phyloP scores from a whole-genome alignment of 2,329 filamentous ascomycete species.

The Sclerotinia sclerotiorum region DNA sequence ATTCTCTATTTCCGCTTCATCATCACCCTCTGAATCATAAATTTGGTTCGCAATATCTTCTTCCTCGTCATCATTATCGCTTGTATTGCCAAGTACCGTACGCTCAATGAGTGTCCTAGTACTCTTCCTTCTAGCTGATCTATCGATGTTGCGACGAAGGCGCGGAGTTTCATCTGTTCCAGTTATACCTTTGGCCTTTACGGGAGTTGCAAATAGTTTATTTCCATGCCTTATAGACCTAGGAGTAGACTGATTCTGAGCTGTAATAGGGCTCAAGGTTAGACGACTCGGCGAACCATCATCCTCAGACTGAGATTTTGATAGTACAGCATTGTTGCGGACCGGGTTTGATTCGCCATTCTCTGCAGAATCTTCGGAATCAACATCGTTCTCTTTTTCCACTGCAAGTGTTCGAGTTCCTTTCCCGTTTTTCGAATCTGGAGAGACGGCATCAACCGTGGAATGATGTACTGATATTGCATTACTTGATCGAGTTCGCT shows the following conservation, averaged over 20 bases:
- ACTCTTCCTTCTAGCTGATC: slow-evolving; percentile 84
- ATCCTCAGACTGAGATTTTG: background rate
- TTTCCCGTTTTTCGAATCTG: background rate
- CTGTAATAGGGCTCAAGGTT: slow-evolving; percentile 3
- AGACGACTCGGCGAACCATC: slow-evolving; percentile 1
- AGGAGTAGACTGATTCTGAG: slow-evolving; percentile 30
- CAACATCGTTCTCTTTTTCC: slow-evolving; percentile 2
- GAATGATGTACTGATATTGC: background rate
- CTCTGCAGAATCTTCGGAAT: slow-evolving; percentile 16
- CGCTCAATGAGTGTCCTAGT: slow-evolving; percentile 73
- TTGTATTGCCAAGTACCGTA: slow-evolving; percentile 60
- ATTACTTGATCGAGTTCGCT: slow-evolving; percentile 26
- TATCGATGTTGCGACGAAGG: slow-evolving; percentile 57
- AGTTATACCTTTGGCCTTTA: slow-evolving; percentile 27
- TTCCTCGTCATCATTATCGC: slow-evolving; percentile 71
- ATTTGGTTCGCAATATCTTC: slow-evolving; percentile 70
- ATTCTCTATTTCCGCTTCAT: slow-evolving; percentile 42
- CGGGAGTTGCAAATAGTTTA: slow-evolving; percentile 38
- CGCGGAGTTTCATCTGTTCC: slow-evolving; percentile 34
- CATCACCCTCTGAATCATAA: slow-evolving; percentile 56
- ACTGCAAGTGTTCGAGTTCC: background rate
- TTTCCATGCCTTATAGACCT: slow-evolving; percentile 30
- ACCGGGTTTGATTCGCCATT: slow-evolving; percentile 4
- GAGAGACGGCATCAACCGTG: background rate
- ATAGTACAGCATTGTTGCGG: background rate